Conservation (phyloP, 139 green algal species). For the Chlorella sorokiniana region DNA sequence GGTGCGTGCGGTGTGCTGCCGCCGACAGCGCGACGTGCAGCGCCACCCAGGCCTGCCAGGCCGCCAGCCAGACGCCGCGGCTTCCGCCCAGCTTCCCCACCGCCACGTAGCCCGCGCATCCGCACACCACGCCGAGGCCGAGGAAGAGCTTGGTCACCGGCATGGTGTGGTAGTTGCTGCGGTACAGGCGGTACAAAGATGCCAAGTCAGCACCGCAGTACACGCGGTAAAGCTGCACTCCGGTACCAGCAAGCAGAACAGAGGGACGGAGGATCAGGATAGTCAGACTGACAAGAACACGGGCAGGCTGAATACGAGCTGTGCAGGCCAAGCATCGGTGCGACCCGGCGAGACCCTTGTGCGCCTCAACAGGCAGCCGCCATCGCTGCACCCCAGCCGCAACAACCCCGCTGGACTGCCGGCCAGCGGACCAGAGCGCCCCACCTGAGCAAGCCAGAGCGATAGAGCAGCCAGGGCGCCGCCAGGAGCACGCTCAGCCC, state of each 20-base stretch:
- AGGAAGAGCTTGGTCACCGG: conserved; percentile 42
- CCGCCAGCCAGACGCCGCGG: conserved; percentile 26
- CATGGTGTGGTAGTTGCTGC: conserved; percentile 32
- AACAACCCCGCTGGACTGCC: too few relatives aligned
- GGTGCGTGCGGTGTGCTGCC: conserved; percentile 11
- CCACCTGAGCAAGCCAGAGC: conserved; percentile 26
- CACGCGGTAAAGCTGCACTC: background rate
- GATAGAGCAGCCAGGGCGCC: conserved; percentile 26
- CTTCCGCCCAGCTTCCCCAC: conserved; percentile 43
- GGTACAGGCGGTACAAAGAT: too few relatives aligned
- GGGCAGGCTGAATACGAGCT: background rate
- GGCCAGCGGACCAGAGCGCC: too few relatives aligned
- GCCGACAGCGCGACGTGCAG: conserved; percentile 22
- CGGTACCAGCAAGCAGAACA: too few relatives aligned
- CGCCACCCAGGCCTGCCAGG: conserved; percentile 45
- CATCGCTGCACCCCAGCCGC: background rate
- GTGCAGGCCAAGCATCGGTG: too few relatives aligned
- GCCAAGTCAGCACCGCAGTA: background rate
- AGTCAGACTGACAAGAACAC: too few relatives aligned
- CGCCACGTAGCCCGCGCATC: conserved; percentile 31
- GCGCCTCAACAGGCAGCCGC: too few relatives aligned
- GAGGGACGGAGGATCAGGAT: too few relatives aligned
- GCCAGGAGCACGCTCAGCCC: conserved; percentile 30
- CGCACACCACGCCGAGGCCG: conserved; percentile 37
- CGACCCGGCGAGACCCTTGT: too few relatives aligned